Percentiles rank a stretch among this genome's conserved stretches.
These are phyloP conservation scores for Tardiomyces digboiensis DNA, from an alignment of 1,139 yeast genomes.

Conservation along the genomic window DNA sequence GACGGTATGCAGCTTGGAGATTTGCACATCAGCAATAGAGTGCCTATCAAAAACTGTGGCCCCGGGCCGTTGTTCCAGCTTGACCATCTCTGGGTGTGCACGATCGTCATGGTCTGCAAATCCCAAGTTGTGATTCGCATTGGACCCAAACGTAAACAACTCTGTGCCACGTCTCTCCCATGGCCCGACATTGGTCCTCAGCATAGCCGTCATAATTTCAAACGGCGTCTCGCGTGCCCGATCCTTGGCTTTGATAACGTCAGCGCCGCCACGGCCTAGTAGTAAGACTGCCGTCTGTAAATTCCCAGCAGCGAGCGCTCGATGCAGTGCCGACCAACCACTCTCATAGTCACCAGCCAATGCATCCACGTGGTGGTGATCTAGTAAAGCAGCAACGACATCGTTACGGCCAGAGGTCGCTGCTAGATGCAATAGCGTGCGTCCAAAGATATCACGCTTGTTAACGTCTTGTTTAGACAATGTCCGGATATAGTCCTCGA, in stretches of 20 bases:
- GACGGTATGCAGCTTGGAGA: conserved; percentile 63
- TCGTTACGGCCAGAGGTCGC: conserved; percentile 44
- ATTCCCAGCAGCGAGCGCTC: conserved; percentile 51
- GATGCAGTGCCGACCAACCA: conserved; percentile 79
- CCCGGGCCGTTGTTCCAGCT: conserved; percentile 16
- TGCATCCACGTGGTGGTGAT: conserved; percentile 39
- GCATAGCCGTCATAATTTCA: conserved; percentile 8
- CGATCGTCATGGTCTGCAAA: conserved; percentile 60
- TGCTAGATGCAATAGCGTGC: conserved; percentile 54
- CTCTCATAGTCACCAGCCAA: conserved; percentile 56
- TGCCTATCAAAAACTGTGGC: conserved; percentile 3
- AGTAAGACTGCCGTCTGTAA: conserved; percentile 46
- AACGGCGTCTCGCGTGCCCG: conserved; percentile 38
- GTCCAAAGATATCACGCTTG: conserved; percentile 63
- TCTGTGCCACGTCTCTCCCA: conserved; percentile 41
- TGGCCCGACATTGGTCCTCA: conserved; percentile 12
- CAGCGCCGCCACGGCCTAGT: conserved; percentile 34
- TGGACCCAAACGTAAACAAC: conserved; percentile 55
- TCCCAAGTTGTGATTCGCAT: conserved; percentile 56
- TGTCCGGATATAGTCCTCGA: conserved; percentile 14
- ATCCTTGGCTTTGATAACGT: conserved; percentile 47
- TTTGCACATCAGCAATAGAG: conserved; percentile 35
- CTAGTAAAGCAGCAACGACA: conserved; percentile 37
- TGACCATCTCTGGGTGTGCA: conserved; percentile 26
- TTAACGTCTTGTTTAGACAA: conserved; percentile 36